A percentile compares a stretch with the other conserved stretches of the same genome.
Evolutionary conservation across 768 basidiomycete genomes (phyloP).

Genomic region (Calocera cornea): DNA sequence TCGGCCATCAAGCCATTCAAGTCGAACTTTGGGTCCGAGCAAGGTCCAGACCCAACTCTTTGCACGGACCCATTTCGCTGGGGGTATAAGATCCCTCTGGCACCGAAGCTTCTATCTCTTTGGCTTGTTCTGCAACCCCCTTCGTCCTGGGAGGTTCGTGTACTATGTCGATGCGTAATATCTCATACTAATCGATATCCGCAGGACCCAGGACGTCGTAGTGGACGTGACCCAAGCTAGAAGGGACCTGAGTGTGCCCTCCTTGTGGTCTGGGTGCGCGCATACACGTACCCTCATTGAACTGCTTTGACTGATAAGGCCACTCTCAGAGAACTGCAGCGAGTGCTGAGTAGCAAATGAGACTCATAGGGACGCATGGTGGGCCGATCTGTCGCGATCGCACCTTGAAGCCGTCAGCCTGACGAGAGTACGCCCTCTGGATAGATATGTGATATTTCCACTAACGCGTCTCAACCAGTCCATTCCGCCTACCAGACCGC

Average conservation of each 20-base stretch:
- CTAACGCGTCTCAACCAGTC: neutral
- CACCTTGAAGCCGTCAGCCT: neutral
- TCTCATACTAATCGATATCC: neutral
- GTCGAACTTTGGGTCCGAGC: neutral
- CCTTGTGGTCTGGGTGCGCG: neutral
- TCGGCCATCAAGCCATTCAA: neutral
- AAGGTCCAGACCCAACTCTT: neutral
- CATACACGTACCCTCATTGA: neutral
- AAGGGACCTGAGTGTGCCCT: neutral
- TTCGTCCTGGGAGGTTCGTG: neutral
- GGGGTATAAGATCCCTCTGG: neutral
- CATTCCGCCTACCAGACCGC: neutral
- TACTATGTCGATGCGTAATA: neutral
- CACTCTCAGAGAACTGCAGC: neutral
- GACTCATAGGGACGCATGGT: neutral
- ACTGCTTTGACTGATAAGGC: neutral
- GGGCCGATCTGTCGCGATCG: neutral
- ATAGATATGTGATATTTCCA: neutral
- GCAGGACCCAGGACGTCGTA: neutral
- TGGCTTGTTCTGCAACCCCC: neutral
- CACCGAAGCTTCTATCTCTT: neutral
- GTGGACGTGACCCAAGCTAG: constrained; percentile 2
- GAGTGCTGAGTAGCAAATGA: neutral
- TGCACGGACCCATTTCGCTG: neutral
- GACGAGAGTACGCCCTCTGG: neutral